These are phyloP conservation scores for Dimargaris cristalligena DNA, from an alignment of 192 early-diverging fungal species.

Conservation along the genomic window DNA sequence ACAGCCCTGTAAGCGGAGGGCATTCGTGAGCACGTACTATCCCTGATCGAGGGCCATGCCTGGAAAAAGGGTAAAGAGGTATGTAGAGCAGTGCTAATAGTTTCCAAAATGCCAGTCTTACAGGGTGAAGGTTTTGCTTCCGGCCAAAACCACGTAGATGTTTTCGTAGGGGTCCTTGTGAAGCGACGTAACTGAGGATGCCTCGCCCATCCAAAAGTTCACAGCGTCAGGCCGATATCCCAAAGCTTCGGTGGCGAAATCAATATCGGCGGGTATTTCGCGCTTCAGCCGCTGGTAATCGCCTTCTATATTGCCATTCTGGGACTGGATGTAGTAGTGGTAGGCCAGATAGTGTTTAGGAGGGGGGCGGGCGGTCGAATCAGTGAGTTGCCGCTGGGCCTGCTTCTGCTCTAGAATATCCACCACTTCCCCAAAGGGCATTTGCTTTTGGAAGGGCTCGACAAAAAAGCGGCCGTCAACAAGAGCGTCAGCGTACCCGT, in stretches of 20 bases:
- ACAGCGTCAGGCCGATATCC: conserved; percentile 26
- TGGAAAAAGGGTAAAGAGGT: too few relatives aligned
- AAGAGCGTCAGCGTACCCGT: conserved; percentile 31
- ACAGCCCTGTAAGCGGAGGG: too few relatives aligned
- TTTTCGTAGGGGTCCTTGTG: conserved; percentile 44
- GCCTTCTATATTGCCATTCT: conserved; percentile 24
- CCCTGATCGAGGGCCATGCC: too few relatives aligned
- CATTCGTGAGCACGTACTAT: too few relatives aligned
- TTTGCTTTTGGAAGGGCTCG: conserved; percentile 21
- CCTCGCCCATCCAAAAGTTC: conserved; percentile 34
- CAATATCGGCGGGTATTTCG: conserved; percentile 23
- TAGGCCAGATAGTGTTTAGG: background rate
- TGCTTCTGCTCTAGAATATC: conserved; percentile 9
- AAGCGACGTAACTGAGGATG: conserved; percentile 19
- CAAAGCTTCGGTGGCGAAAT: conserved; percentile 21
- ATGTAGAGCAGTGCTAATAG: too few relatives aligned
- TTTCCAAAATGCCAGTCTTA: conserved; percentile 5
- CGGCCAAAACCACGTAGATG: conserved; percentile 28
- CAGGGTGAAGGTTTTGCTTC: conserved; percentile 28
- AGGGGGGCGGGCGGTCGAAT: background rate
- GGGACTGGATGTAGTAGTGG: conserved; percentile 25
- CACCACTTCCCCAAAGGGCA: conserved; percentile 19
- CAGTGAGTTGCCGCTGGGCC: too few relatives aligned
- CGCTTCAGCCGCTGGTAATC: conserved; percentile 14
- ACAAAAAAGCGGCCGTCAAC: conserved; percentile 21